Conservation (phyloP, 164 flowering plant species). For the Vitis rotundifolia region DNA sequence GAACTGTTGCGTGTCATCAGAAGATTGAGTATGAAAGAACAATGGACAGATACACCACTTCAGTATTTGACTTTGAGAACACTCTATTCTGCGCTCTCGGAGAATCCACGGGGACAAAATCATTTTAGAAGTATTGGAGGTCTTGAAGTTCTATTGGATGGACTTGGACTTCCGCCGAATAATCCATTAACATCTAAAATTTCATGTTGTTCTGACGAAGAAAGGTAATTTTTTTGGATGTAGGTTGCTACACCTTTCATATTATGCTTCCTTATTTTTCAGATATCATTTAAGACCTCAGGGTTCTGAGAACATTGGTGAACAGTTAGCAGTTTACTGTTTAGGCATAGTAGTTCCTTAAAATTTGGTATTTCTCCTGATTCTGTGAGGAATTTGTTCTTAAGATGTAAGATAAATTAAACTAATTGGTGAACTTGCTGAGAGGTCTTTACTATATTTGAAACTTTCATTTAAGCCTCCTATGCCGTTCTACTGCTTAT, state of each 20-base stretch:
- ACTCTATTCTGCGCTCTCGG: constrained; percentile 64
- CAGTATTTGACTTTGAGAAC: constrained; percentile 69
- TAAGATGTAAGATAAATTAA: too few relatives aligned
- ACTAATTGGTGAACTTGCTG: too few relatives aligned
- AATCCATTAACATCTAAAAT: constrained; percentile 29
- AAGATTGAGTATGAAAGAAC: constrained; percentile 82
- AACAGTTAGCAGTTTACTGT: too few relatives aligned
- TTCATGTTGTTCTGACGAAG: constrained; percentile 19
- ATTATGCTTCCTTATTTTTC: neutral
- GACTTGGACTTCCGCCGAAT: constrained; percentile 64
- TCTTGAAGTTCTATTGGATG: constrained; percentile 94
- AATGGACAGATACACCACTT: constrained; percentile 60
- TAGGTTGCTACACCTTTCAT: neutral
- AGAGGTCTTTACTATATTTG: too few relatives aligned
- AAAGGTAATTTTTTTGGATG: constrained; percentile 35
- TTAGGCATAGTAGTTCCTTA: too few relatives aligned
- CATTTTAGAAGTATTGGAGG: constrained; percentile 99
- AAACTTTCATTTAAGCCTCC: too few relatives aligned
- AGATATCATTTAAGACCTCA: too few relatives aligned
- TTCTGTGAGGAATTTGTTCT: too few relatives aligned
- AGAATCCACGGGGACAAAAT: constrained; percentile 88
- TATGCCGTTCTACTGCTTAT: too few relatives aligned
- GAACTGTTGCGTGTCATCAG: constrained; percentile 82
- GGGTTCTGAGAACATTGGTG: too few relatives aligned
- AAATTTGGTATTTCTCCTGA: too few relatives aligned